A percentile compares a stretch with the other conserved stretches of the same genome.
Evolutionary conservation across 2,329 filamentous ascomycete genomes (phyloP).

Genomic region (Paracoccidioides brasiliensis): DNA sequence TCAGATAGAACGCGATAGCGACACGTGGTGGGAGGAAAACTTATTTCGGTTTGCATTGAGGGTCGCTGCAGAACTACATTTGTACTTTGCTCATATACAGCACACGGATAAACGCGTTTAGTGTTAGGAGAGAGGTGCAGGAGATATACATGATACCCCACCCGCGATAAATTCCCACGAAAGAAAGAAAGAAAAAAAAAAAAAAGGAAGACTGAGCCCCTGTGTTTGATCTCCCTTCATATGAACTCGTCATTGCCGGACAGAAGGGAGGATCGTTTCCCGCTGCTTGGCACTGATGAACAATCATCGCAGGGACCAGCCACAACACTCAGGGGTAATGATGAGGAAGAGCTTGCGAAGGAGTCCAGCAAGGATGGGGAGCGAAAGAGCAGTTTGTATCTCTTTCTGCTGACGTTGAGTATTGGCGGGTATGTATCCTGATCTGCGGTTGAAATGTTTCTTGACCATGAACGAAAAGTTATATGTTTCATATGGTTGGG

Average conservation of each 20-base stretch:
- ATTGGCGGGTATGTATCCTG: slow-evolving; percentile 51
- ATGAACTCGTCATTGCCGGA: slow-evolving; percentile 3
- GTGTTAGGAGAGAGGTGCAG: too few relatives aligned
- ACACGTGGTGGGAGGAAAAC: too few relatives aligned
- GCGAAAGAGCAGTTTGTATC: slow-evolving; percentile 69
- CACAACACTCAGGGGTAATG: slow-evolving; percentile 11
- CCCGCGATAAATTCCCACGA: not conserved
- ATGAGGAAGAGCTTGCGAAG: slow-evolving; percentile 16
- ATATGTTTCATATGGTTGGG: slow-evolving; percentile 1
- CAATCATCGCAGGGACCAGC: not conserved
- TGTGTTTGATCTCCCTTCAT: not conserved
- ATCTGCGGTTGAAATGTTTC: not conserved
- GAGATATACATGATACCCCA: not conserved
- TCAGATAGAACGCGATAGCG: too few relatives aligned
- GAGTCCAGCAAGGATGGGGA: slow-evolving; percentile 40
- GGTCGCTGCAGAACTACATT: too few relatives aligned
- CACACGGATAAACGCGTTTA: too few relatives aligned
- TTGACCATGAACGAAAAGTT: not conserved
- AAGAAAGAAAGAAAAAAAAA: not conserved
- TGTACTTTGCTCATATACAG: too few relatives aligned
- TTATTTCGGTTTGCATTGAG: too few relatives aligned
- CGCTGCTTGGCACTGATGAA: slow-evolving; percentile 7
- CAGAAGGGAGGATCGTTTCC: slow-evolving; percentile 10
- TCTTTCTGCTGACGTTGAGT: slow-evolving; percentile 72
- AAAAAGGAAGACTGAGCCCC: not conserved